phyloP scores from a whole-genome alignment of 441 rosid genomes.

The Adansonia grandidieri region DNA sequence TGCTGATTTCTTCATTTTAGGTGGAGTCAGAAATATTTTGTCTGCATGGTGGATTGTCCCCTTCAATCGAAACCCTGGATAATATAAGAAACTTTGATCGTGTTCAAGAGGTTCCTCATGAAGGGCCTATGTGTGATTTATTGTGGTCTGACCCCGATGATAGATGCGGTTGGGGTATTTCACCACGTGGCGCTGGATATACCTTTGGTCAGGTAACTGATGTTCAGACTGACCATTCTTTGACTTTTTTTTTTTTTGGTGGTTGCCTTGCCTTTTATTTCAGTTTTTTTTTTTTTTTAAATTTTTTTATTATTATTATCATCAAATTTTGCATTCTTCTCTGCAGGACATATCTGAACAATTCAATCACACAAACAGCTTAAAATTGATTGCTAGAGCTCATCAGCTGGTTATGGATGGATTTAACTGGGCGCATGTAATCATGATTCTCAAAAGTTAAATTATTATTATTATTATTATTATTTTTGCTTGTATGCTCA shows the following conservation, averaged over 20 bases:
- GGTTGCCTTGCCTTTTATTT: slow-evolving; percentile 4
- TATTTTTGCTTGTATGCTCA: slow-evolving; percentile 19
- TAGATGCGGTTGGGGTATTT: slow-evolving; percentile 76
- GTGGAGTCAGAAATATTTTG: slow-evolving; percentile 84
- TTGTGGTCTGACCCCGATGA: slow-evolving; percentile 83
- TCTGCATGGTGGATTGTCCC: slow-evolving; percentile 81
- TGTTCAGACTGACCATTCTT: slow-evolving; percentile 1
- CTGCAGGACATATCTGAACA: slow-evolving; percentile 78
- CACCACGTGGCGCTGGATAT: slow-evolving; percentile 81
- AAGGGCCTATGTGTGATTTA: slow-evolving; percentile 81
- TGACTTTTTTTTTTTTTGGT: too few species aligned
- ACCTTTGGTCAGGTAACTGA: slow-evolving; percentile 68
- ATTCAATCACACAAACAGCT: slow-evolving; percentile 65
- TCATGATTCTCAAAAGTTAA: slow-evolving; percentile 5
- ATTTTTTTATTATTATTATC: too few species aligned
- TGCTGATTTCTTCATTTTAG: slow-evolving; percentile 35
- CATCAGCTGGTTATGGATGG: slow-evolving; percentile 91
- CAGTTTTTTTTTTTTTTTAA: too few species aligned
- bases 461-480: too few species aligned
- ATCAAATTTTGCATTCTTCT: slow-evolving; percentile 22
- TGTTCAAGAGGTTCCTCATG: slow-evolving; percentile 79
- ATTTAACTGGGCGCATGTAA: slow-evolving; percentile 79
- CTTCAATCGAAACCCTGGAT: slow-evolving; percentile 80
- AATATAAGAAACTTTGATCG: slow-evolving; percentile 73
- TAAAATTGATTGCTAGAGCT: slow-evolving; percentile 74